Base-by-base conservation (phyloP, 2,329 filamentous ascomycete species). In the Fusarium floridanum region DNA sequence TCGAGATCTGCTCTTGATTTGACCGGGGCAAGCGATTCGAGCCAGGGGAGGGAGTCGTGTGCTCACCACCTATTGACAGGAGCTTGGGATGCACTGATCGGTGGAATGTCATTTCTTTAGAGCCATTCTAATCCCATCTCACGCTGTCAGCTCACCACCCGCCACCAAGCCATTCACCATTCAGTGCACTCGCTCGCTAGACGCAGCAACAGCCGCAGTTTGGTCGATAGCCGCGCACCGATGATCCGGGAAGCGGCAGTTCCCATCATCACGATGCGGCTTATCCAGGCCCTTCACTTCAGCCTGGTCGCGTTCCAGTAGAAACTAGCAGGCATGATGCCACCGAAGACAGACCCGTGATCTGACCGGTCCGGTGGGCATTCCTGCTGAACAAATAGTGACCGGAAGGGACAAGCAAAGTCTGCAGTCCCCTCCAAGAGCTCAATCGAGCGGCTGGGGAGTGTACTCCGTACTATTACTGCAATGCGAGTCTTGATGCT, bases 181-280 rank as follows among this genome's bases (percentile, higher is more conserved):
- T 22, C 39, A 61, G 22, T 64, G 36, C 66, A 29, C 41, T 72
- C 66, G 57, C 41, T 72, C 66, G 57, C 43, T 48, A 64, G 36
- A 48, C 53, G 29, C 61, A 37, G 57, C 29, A 32, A 61, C 67
- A 62, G 55, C 48, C 61, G 61, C 67, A 63, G 59, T 53, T 63
- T 71, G 65, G 50, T 62, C 41, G 57, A 61, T 39, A 64, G 37
- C 68, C 64, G 67, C 65, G 64, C 37, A 57, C 68, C 65, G 41
- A 72, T 34, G 32, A 62, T 39, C 56, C 62, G 57, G 64, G 63
- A 45, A 53, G 57, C 48, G 50, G 61, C 56, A 65, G 63, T 61
- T 66, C 61, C 61, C 45, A 64, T 60, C 8, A 22, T 53, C 50
- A 14, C 32, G 39, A 56, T 37, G 57, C 61, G 66, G 61, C 45